Percentiles rank a stretch among this genome's conserved stretches.
Evolutionary conservation across 306 rosid genomes (phyloP).

Genomic region (Vigna mungo): DNA sequence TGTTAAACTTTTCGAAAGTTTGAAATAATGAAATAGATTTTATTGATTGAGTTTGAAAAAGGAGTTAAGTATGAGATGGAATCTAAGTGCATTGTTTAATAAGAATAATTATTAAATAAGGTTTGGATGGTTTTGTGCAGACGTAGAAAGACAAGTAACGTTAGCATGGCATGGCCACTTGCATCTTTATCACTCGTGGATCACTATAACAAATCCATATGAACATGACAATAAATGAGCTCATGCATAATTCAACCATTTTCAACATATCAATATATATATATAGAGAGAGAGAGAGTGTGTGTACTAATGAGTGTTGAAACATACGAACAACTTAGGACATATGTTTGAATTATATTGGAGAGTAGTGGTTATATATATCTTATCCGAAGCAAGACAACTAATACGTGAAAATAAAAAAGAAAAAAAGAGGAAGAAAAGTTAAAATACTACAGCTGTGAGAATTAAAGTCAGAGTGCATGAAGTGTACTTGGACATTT

Average conservation of each 20-base stretch:
- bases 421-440: not conserved
- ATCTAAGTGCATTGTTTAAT: constrained; percentile 33
- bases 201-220: constrained; percentile 18
- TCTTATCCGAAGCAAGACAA: constrained; percentile 24
- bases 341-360: not conserved
- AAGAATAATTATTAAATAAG: not conserved
- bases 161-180: constrained; percentile 40
- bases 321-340: not conserved
- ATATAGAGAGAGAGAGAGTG: too few relatives aligned
- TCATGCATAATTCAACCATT: constrained; percentile 33
- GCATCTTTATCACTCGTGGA: constrained; percentile 30
- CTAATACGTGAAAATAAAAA: constrained; percentile 15
- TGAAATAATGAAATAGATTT: too few relatives aligned
- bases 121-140: constrained; percentile 25
- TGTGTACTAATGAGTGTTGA: not conserved
- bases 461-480: constrained; percentile 29
- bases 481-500: constrained; percentile 35
- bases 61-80: constrained; percentile 5
- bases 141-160: constrained; percentile 19
- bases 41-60: not conserved
- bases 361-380: not conserved
- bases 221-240: constrained; percentile 39
- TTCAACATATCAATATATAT: not conserved
- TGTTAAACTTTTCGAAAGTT: too few relatives aligned
- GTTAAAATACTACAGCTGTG: not conserved